These are phyloP conservation scores for Populus hybrid DNA, from an alignment of 441 rosid species.

Conservation along the genomic window DNA sequence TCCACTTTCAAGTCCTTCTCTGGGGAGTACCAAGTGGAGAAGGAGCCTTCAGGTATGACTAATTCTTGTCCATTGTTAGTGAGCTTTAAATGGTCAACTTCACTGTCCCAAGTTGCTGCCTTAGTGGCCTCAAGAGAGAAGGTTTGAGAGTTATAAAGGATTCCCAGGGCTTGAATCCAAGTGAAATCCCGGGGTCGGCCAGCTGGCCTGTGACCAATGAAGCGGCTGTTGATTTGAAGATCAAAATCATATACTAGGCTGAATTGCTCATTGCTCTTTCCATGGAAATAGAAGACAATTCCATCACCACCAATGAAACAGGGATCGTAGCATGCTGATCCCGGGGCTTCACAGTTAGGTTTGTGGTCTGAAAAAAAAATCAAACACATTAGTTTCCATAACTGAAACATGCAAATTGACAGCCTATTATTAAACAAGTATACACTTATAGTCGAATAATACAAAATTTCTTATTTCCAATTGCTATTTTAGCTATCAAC, in stretches of 20 bases:
- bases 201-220: slow-evolving; percentile 67
- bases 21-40: slow-evolving; percentile 51
- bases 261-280: slow-evolving; percentile 57
- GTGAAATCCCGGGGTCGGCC: slow-evolving; percentile 73
- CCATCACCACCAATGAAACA: slow-evolving; percentile 76
- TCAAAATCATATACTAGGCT: slow-evolving; percentile 55
- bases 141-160: slow-evolving; percentile 51
- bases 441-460: not conserved
- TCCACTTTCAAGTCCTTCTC: slow-evolving; percentile 52
- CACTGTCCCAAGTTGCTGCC: slow-evolving; percentile 52
- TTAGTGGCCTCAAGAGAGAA: slow-evolving; percentile 65
- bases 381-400: not conserved
- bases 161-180: slow-evolving; percentile 84
- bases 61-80: slow-evolving; percentile 48
- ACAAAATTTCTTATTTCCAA: not conserved
- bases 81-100: slow-evolving; percentile 56
- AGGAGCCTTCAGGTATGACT: slow-evolving; percentile 42
- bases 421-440: not conserved
- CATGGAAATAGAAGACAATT: slow-evolving; percentile 69
- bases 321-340: slow-evolving; percentile 68
- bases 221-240: slow-evolving; percentile 65
- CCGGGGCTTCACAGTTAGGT: slow-evolving; percentile 52
- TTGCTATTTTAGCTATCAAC: not conserved
- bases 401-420: not conserved
- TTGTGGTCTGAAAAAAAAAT: slow-evolving; percentile 35